phyloP scores from a whole-genome alignment of 306 rosid species.

The Malus orientalis region DNA sequence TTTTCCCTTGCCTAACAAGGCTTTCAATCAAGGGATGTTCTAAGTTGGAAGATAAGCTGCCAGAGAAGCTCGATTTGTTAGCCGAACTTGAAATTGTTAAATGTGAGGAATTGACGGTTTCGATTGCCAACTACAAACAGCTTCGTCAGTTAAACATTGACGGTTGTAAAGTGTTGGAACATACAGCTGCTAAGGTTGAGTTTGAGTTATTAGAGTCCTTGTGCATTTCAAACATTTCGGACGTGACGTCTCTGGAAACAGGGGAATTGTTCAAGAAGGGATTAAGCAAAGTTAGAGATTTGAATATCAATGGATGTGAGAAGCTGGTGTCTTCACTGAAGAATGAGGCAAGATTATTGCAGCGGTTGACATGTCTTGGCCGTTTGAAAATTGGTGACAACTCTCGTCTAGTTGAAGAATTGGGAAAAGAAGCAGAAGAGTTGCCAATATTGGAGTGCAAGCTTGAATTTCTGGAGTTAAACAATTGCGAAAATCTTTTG shows the following conservation, averaged over 20 bases:
- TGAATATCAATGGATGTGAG: too few relatives aligned
- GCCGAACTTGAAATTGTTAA: accelerated
- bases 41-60: accelerated
- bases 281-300: too few relatives aligned
- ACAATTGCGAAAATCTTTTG: background rate
- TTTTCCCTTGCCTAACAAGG: too few relatives aligned
- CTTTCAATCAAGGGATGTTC: too few relatives aligned
- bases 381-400: background rate
- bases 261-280: too few relatives aligned
- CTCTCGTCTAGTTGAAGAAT: background rate
- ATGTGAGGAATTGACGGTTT: too few relatives aligned
- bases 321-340: too few relatives aligned
- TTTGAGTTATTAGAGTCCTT: background rate
- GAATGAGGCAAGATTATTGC: too few relatives aligned
- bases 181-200: too few relatives aligned
- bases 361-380: background rate
- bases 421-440: background rate
- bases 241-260: background rate
- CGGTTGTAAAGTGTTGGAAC: too few relatives aligned
- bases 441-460: background rate
- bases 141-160: too few relatives aligned
- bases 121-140: too few relatives aligned
- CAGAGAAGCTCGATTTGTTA: accelerated
- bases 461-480: background rate
- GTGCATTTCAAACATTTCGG: background rate